Evolutionary conservation across 2,329 filamentous ascomycete genomes (phyloP).

Genomic region (Diaporthe destruens): DNA sequence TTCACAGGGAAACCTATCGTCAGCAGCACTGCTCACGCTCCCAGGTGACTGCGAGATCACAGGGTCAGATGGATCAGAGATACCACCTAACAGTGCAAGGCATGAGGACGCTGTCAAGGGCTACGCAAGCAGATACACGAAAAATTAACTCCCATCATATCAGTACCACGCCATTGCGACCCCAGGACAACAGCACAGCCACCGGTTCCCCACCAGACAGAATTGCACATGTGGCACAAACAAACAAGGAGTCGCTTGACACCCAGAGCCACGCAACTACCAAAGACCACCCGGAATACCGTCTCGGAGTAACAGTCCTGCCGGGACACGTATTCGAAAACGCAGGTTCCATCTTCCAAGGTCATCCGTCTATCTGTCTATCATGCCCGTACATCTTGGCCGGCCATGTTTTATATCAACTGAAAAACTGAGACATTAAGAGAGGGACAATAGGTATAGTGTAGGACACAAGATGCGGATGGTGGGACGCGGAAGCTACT

Average conservation of each 20-base stretch:
- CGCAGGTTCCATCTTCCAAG: neutral
- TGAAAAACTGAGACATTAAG: neutral
- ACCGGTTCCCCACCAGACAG: too few relatives aligned
- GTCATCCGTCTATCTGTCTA: too few relatives aligned
- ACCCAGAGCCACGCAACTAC: neutral
- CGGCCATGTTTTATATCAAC: neutral
- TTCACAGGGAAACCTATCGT: too few relatives aligned
- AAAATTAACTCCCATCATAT: neutral
- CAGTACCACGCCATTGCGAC: neutral
- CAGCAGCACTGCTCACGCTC: neutral
- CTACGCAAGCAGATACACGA: neutral
- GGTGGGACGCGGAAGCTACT: neutral
- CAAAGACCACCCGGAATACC: neutral
- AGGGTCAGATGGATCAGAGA: neutral
- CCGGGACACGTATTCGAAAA: neutral
- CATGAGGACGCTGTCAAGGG: neutral
- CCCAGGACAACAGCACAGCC: neutral
- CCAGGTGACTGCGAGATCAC: neutral
- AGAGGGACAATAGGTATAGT: neutral
- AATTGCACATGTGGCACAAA: too few relatives aligned
- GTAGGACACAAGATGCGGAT: neutral
- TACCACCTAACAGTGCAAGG: slow-evolving; percentile 14
- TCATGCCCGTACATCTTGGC: too few relatives aligned
- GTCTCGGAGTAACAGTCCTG: neutral
- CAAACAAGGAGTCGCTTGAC: neutral